phyloP scores from a whole-genome alignment of 768 basidiomycete genomes.

The Pisolithus microcarpus region DNA sequence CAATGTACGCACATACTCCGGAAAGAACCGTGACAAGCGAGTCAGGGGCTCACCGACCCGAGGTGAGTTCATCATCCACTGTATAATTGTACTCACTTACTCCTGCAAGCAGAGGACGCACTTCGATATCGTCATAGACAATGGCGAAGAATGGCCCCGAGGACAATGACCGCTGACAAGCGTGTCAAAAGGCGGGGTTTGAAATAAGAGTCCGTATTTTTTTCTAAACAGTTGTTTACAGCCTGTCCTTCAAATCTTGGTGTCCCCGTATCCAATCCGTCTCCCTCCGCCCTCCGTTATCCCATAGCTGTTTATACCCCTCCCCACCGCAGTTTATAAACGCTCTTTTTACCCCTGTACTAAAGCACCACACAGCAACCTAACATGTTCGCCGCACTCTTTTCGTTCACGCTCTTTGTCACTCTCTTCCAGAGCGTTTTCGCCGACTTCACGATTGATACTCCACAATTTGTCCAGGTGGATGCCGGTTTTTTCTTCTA shows the following conservation, averaged over 20 bases:
- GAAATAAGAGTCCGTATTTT: neutral
- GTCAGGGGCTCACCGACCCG: too few species aligned
- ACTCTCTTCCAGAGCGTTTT: constrained; percentile 43
- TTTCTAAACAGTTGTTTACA: neutral
- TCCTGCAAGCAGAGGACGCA: too few species aligned
- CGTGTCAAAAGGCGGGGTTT: neutral
- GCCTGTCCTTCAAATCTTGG: neutral
- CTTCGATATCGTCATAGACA: neutral
- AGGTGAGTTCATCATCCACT: too few species aligned
- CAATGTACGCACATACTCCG: too few species aligned
- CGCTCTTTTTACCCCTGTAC: neutral
- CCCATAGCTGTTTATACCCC: neutral
- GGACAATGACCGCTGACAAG: neutral
- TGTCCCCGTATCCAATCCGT: too few species aligned
- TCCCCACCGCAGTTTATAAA: constrained; percentile 7
- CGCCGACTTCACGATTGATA: constrained; percentile 48
- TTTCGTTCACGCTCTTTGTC: constrained; percentile 65
- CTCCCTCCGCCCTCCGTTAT: neutral
- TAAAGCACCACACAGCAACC: constrained; percentile 5
- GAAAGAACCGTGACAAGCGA: too few species aligned
- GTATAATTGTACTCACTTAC: too few species aligned
- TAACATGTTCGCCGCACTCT: constrained; percentile 72
- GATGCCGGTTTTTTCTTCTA: neutral
- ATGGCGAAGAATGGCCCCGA: neutral
- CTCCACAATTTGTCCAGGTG: constrained; percentile 52